Base-by-base conservation (phyloP, 306 rosid genomes). In the Prunus mongolica region DNA sequence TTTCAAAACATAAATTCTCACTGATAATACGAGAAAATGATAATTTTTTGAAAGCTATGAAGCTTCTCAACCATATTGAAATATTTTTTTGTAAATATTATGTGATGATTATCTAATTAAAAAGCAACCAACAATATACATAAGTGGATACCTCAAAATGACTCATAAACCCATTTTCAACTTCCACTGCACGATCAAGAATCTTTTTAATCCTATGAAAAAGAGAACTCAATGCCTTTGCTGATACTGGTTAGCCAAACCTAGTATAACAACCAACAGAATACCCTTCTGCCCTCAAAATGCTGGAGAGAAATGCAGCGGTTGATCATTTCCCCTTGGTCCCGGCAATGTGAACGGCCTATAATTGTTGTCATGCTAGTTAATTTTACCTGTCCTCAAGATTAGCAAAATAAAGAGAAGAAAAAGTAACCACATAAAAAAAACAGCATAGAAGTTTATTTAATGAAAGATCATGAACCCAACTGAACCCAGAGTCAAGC, bases 211-310 rank as follows among this genome's bases (percentile, higher is more conserved):
- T 85, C 81, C 85, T 80, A 38, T 46, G 84, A 78, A 94, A 91
- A 66, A 91, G 84, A 76, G 66, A 81, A 77, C 77, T 90, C 82
- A 94, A 81, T 65, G 82, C 72, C 81, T 81, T 89, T 2, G 89
- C 86, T 2, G 95, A 78, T 64, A 90, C 93, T 1, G 88, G 89
- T 77, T 89, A 83, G 12, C 93, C 93, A 11, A 81, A 82, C 72
- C 96, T 90, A 69, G 96, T 92, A 79, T 94, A 94, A 82, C 91
- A 89, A 55, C 97, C 98, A 81, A 92, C 93, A 73, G 91, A 86
- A 84, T 94, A 94, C 15, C 98, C 96, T 88, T 91, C 85, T 16
- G 85, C 82, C 80, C 95, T 84, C 78, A 90, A 76, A 65, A 92
- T 92, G 83, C 80, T 90, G 78, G 91, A 86, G 80, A 94, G 81